These are phyloP conservation scores for Plasmopara halstedii DNA, from an alignment of 352 stramenopile species.

Conservation along the genomic window DNA sequence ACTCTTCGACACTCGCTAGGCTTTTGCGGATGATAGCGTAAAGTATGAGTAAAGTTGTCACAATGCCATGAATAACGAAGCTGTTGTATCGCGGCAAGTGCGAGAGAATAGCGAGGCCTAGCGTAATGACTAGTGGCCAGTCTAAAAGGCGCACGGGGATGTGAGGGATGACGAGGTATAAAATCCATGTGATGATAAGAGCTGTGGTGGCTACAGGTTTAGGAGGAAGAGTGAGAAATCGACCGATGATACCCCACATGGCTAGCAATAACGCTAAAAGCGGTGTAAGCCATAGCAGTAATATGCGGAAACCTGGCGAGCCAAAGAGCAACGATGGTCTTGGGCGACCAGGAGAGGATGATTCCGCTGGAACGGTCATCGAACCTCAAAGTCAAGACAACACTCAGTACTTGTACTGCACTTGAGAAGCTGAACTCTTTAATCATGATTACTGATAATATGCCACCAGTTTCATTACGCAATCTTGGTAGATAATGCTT, in stretches of 20 bases:
- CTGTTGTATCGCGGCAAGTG: conserved; percentile 21
- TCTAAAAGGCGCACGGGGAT: conserved; percentile 41
- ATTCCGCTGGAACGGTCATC: conserved; percentile 7
- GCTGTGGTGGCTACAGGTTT: conserved; percentile 23
- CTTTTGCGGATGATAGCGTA: conserved; percentile 41
- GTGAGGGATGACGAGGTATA: conserved; percentile 50
- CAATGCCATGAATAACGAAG: conserved; percentile 16
- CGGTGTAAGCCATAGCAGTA: conserved; percentile 35
- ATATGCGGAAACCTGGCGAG: conserved; percentile 12
- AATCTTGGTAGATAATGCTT: too few species aligned
- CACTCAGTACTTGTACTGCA: not conserved
- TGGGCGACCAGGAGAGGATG: conserved; percentile 1
- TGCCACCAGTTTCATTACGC: too few species aligned
- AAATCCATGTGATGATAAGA: conserved; percentile 25
- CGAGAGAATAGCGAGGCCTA: conserved; percentile 21
- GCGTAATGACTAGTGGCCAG: conserved; percentile 49
- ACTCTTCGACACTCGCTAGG: conserved; percentile 32
- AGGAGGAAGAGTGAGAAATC: conserved; percentile 37
- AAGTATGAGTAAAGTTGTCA: conserved; percentile 26
- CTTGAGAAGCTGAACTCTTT: not conserved
- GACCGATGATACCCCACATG: conserved; percentile 46
- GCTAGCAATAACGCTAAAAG: conserved; percentile 39
- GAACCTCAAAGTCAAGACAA: not conserved
- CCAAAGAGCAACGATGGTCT: conserved; percentile 14
- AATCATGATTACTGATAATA: not conserved